Conservation (phyloP, 192 early-diverging fungal genomes). For the Backusella psychrophila region DNA sequence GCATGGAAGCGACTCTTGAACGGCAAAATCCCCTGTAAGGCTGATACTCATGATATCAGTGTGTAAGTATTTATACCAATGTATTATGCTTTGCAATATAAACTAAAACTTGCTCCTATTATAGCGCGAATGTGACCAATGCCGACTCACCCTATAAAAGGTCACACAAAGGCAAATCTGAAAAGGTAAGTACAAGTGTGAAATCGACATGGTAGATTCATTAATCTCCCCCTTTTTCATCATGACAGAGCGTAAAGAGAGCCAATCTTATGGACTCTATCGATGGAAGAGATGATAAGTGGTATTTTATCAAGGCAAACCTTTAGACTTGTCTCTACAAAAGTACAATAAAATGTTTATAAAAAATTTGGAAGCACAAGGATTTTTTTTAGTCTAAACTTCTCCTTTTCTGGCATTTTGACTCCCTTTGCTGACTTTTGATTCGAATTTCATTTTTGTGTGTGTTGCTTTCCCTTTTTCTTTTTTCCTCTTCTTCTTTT, state of each 20-base stretch:
- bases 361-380: background rate
- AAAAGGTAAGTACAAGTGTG: background rate
- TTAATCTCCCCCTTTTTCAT: too few species aligned
- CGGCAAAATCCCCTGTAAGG: conserved; percentile 11
- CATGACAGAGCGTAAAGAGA: background rate
- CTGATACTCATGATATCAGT: conserved; percentile 18
- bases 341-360: background rate
- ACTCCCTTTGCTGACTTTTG: conserved; percentile 8
- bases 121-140: conserved; percentile 25
- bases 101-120: background rate
- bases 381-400: background rate
- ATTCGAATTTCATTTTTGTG: conserved; percentile 11
- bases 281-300: conserved; percentile 18
- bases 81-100: background rate
- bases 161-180: background rate
- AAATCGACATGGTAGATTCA: too few species aligned
- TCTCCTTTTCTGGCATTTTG: conserved; percentile 5
- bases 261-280: background rate
- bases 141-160: conserved; percentile 18
- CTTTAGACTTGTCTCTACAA: conserved; percentile 5
- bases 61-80: conserved; percentile 8
- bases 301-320: conserved; percentile 20
- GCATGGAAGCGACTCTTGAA: conserved; percentile 87
- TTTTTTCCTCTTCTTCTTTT: background rate
- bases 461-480: background rate